phyloP scores from a whole-genome alignment of 2,329 filamentous ascomycete species.

The Pyrenophora teres region DNA sequence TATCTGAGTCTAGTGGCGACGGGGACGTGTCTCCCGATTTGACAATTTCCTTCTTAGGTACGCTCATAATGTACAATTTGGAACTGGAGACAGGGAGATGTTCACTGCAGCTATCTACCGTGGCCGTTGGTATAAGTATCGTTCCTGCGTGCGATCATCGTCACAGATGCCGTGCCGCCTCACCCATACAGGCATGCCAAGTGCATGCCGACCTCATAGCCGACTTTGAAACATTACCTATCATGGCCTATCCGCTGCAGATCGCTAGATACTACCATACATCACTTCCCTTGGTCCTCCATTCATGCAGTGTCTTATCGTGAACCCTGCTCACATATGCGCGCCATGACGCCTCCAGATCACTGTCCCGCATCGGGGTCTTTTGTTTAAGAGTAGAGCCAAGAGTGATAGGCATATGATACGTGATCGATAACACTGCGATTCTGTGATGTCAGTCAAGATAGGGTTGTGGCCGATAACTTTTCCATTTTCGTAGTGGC shows the following conservation, averaged over 20 bases:
- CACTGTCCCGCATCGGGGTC: constrained; percentile 2
- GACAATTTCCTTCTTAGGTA: background rate
- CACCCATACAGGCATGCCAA: background rate
- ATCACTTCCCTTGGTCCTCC: background rate
- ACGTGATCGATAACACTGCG: background rate
- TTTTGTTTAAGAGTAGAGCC: background rate
- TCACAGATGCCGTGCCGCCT: background rate
- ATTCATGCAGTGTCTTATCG: constrained; percentile 5
- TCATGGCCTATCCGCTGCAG: background rate
- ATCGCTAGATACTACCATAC: constrained; percentile 3
- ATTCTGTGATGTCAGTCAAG: constrained; percentile 7
- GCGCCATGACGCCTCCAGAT: background rate
- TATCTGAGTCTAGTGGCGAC: constrained; percentile 4
- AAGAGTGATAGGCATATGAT: background rate
- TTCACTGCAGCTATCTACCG: background rate
- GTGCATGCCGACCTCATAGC: constrained; percentile 1
- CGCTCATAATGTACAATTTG: background rate
- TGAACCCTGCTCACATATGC: constrained; percentile 3
- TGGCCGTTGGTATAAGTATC: background rate
- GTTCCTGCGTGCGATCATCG: background rate
- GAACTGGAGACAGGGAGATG: background rate
- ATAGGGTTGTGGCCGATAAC: constrained; percentile 7
- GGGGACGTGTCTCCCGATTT: constrained; percentile 1
- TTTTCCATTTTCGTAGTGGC: background rate
- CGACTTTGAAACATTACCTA: constrained; percentile 1